phyloP scores from a whole-genome alignment of 2,329 filamentous ascomycete species.

The Epichloe bromicola region DNA sequence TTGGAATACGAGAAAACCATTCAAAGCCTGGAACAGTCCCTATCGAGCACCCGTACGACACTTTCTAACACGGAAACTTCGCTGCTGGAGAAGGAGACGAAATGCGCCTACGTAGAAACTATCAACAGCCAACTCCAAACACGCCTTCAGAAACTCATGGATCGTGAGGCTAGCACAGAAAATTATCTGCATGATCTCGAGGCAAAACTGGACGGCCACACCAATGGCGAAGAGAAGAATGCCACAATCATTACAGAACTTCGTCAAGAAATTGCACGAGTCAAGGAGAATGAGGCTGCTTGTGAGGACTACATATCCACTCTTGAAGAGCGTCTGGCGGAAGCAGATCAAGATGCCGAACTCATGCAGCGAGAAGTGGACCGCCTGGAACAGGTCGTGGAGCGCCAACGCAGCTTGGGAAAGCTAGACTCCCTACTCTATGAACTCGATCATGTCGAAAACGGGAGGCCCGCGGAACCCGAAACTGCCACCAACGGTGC shows the following conservation, averaged over 20 bases:
- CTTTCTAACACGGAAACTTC: constrained; percentile 75
- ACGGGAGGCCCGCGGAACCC: constrained; percentile 30
- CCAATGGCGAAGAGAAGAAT: constrained; percentile 86
- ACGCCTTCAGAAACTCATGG: constrained; percentile 82
- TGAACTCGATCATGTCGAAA: constrained; percentile 71
- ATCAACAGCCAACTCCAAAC: constrained; percentile 81
- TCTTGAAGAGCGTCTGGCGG: constrained; percentile 84
- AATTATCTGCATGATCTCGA: constrained; percentile 88
- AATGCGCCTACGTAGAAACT: constrained; percentile 84
- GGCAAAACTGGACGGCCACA: constrained; percentile 77
- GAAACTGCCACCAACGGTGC: constrained; percentile 20
- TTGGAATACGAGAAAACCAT: constrained; percentile 99
- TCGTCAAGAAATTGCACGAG: constrained; percentile 77
- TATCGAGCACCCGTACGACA: constrained; percentile 75
- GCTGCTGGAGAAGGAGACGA: constrained; percentile 85
- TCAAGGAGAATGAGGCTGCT: constrained; percentile 78
- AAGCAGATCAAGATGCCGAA: constrained; percentile 90
- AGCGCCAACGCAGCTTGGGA: constrained; percentile 86
- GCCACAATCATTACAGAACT: constrained; percentile 73
- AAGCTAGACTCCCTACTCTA: constrained; percentile 89
- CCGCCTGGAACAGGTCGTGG: constrained; percentile 84
- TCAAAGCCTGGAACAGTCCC: constrained; percentile 77
- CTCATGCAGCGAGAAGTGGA: constrained; percentile 96
- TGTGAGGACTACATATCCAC: constrained; percentile 97
- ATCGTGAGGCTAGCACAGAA: constrained; percentile 84